A percentile compares a stretch with the other conserved stretches of the same genome.
phyloP scores from a whole-genome alignment of 2,329 filamentous ascomycete genomes.

The Claviceps pusilla region DNA sequence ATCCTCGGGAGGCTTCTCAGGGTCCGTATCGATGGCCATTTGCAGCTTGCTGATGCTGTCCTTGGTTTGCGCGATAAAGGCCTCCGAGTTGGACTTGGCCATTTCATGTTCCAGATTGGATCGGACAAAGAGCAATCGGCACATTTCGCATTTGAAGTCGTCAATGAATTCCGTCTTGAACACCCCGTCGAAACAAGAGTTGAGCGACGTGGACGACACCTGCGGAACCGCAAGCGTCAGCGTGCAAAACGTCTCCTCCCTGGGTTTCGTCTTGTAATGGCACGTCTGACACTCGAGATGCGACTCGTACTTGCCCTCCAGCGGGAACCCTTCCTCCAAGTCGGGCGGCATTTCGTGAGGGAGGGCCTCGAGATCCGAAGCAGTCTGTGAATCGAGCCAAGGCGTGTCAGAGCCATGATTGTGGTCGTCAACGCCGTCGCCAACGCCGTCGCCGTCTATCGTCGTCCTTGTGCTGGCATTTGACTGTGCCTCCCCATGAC shows the following conservation, averaged over 20 bases:
- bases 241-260: conserved; percentile 75
- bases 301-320: conserved; percentile 86
- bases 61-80: conserved; percentile 35
- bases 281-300: conserved; percentile 88
- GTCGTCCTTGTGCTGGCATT: not conserved
- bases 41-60: conserved; percentile 51
- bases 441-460: not conserved
- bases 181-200: conserved; percentile 80
- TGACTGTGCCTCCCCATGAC: conserved; percentile 2
- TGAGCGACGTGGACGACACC: conserved; percentile 63
- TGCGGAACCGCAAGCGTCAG: conserved; percentile 85
- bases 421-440: not conserved
- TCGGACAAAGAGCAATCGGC: conserved; percentile 68
- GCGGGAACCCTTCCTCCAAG: conserved; percentile 63
- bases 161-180: conserved; percentile 94
- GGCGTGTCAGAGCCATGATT: not conserved
- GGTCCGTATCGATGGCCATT: conserved; percentile 59
- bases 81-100: conserved; percentile 35
- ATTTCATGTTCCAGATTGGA: conserved; percentile 47
- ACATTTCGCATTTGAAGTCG: conserved; percentile 91
- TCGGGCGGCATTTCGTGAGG: conserved; percentile 18
- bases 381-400: not conserved
- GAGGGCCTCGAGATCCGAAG: not conserved
- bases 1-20: conserved; percentile 59
- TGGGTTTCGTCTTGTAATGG: conserved; percentile 74